Percentiles rank a stretch among this genome's conserved stretches.
phyloP scores from a whole-genome alignment of 805 yeast species.

The Nakazawaea peltata region DNA sequence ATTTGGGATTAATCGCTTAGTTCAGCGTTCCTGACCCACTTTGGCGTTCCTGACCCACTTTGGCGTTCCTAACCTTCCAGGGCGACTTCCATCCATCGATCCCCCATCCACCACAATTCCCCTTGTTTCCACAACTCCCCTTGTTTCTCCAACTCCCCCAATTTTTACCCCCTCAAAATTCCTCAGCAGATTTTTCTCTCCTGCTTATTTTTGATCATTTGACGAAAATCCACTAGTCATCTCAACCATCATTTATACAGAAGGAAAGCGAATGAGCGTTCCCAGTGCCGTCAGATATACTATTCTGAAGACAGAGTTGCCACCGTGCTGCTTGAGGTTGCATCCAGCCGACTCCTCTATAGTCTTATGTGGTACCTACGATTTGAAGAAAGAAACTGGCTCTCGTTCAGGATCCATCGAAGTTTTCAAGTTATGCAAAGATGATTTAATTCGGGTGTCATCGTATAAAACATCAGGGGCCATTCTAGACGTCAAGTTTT shows the following conservation, averaged over 20 bases:
- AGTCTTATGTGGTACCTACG: constrained; percentile 73
- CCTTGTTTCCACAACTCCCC: too few relatives aligned
- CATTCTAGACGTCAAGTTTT: constrained; percentile 67
- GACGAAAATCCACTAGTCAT: neutral
- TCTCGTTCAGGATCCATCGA: constrained; percentile 57
- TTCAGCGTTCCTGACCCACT: too few relatives aligned
- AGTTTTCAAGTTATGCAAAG: constrained; percentile 23
- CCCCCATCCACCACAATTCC: too few relatives aligned
- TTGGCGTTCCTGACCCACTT: too few relatives aligned
- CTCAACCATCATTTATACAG: neutral
- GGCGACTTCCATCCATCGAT: too few relatives aligned
- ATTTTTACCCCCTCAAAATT: too few relatives aligned
- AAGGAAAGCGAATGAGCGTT: neutral
- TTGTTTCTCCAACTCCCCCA: too few relatives aligned
- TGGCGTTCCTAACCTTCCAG: too few relatives aligned
- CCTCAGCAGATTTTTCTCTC: neutral
- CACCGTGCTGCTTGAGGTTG: constrained; percentile 77
- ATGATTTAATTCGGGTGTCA: constrained; percentile 15
- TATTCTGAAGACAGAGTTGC: constrained; percentile 40
- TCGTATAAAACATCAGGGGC: constrained; percentile 45
- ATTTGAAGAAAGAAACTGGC: constrained; percentile 52
- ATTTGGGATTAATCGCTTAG: too few relatives aligned
- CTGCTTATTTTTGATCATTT: neutral
- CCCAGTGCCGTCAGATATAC: constrained; percentile 16
- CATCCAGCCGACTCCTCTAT: constrained; percentile 40